A percentile compares a stretch with the other conserved stretches of the same genome.
phyloP scores from a whole-genome alignment of 306 rosid genomes.

The Malus sieversii region DNA sequence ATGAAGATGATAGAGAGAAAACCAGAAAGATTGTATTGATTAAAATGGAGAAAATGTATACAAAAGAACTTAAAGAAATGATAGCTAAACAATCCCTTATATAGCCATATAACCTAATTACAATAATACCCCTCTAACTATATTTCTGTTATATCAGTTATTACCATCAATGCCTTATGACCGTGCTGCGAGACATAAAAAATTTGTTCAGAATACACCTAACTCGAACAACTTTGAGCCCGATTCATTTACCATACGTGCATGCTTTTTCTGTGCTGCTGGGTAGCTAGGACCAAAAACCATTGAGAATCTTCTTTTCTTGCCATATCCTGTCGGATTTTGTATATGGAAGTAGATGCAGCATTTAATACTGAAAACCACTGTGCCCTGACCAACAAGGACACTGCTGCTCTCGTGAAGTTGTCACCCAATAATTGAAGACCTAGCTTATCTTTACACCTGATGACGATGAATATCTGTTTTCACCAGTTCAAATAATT shows the following conservation, averaged over 20 bases:
- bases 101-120: too few species aligned
- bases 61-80: too few species aligned
- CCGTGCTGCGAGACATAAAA: neutral
- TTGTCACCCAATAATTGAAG: slow-evolving; percentile 10
- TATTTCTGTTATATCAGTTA: too few species aligned
- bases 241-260: neutral
- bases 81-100: too few species aligned
- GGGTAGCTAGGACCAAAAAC: neutral
- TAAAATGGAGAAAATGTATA: too few species aligned
- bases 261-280: neutral
- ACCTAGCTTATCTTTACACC: neutral
- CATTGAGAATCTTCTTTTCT: neutral
- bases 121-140: too few species aligned
- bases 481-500: neutral
- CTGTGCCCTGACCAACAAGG: slow-evolving; percentile 19
- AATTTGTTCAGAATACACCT: neutral
- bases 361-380: slow-evolving; percentile 26
- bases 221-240: neutral
- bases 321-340: neutral
- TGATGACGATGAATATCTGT: neutral
- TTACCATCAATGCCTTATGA: neutral
- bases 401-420: slow-evolving; percentile 1
- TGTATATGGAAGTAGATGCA: slow-evolving; percentile 3
- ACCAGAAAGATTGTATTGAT: too few species aligned
- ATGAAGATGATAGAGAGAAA: too few species aligned